Conservation (phyloP, 2,329 filamentous ascomycete genomes). For the Botrytis deweyae region DNA sequence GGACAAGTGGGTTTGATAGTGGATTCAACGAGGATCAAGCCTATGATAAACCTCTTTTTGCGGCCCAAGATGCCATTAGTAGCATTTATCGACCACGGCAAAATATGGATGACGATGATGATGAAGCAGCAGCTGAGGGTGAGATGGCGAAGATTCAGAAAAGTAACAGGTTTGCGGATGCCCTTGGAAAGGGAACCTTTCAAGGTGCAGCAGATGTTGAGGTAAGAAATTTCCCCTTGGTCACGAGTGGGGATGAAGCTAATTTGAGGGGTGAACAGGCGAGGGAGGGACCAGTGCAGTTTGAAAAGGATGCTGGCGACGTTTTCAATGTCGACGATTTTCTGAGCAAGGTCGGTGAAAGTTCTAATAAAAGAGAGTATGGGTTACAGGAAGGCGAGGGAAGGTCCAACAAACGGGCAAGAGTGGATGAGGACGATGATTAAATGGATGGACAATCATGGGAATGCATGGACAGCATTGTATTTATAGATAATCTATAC, state of each 20-base stretch:
- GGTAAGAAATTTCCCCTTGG: constrained; percentile 47
- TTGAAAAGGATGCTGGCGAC: constrained; percentile 83
- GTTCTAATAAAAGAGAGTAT: constrained; percentile 68
- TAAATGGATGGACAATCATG: constrained; percentile 17
- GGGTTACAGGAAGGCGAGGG: constrained; percentile 68
- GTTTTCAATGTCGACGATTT: constrained; percentile 95
- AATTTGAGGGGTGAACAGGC: constrained; percentile 47
- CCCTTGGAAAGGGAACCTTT: constrained; percentile 85
- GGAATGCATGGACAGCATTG: not conserved
- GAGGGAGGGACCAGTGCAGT: constrained; percentile 89
- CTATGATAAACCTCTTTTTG: constrained; percentile 96
- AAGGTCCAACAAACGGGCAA: constrained; percentile 66
- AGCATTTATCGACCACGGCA: constrained; percentile 86
- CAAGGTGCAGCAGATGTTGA: constrained; percentile 83
- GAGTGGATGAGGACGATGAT: constrained; percentile 69
- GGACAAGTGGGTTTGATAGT: constrained; percentile 82
- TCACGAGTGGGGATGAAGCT: constrained; percentile 11
- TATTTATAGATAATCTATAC: not conserved
- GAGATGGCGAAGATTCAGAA: constrained; percentile 89
- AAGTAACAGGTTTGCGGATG: constrained; percentile 75
- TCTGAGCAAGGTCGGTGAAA: constrained; percentile 71
- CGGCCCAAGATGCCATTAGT: constrained; percentile 89
- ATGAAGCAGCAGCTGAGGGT: constrained; percentile 74
- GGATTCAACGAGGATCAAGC: constrained; percentile 97
- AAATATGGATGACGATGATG: constrained; percentile 71